A percentile compares a stretch with the other conserved stretches of the same genome.
phyloP scores from a whole-genome alignment of 352 stramenopile species.

The Pythium periplocum region DNA sequence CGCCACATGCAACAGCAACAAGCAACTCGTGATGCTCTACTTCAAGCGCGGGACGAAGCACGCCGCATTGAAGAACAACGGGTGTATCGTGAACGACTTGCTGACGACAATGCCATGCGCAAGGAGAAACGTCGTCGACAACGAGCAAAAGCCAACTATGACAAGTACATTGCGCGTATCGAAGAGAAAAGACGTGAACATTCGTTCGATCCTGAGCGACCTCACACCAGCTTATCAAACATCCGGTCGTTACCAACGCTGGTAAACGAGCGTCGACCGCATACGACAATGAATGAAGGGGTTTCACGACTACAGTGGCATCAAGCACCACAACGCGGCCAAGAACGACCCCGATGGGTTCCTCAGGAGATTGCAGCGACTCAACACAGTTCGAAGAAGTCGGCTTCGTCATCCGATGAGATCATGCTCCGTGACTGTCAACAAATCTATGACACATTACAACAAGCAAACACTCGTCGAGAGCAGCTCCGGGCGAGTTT shows the following conservation, averaged over 20 bases:
- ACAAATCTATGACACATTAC: too few relatives aligned
- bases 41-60: constrained; percentile 29
- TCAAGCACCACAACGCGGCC: too few relatives aligned
- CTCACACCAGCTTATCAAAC: too few relatives aligned
- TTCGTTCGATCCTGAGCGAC: too few relatives aligned
- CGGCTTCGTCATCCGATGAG: too few relatives aligned
- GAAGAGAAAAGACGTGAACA: constrained; percentile 22
- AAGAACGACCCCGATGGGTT: too few relatives aligned
- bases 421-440: too few relatives aligned
- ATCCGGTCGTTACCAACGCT: too few relatives aligned
- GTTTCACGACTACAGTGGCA: neutral
- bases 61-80: constrained; percentile 44
- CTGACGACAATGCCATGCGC: constrained; percentile 31
- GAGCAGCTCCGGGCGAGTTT: too few relatives aligned
- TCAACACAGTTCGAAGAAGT: too few relatives aligned
- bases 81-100: constrained; percentile 39
- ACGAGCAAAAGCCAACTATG: constrained; percentile 27
- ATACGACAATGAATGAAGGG: neutral
- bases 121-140: constrained; percentile 29
- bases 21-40: constrained; percentile 18
- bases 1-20: constrained; percentile 24
- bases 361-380: too few relatives aligned
- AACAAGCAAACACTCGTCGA: too few relatives aligned
- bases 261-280: neutral
- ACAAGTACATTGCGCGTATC: constrained; percentile 23